A percentile compares a stretch with the other conserved stretches of the same genome.
Evolutionary conservation across 306 rosid genomes (phyloP).

Genomic region (Hippophae tibetana): DNA sequence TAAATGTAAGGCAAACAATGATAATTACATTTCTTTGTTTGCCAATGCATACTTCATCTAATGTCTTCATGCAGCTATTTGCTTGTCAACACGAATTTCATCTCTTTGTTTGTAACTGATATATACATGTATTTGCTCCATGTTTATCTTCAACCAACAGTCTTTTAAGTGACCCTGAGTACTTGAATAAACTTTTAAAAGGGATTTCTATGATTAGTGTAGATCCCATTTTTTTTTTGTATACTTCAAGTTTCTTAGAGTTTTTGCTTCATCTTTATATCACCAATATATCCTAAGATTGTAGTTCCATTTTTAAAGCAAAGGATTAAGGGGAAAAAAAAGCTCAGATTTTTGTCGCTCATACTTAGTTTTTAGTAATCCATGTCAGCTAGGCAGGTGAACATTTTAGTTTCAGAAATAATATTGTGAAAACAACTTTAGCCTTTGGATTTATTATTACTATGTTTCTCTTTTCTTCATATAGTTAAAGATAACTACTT

Average conservation of each 20-base stretch:
- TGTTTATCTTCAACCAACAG: background rate
- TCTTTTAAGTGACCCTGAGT: background rate
- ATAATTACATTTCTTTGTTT: background rate
- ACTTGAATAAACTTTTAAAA: background rate
- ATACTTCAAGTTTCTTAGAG: background rate
- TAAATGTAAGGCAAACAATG: slow-evolving; percentile 52
- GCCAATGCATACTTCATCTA: no score
- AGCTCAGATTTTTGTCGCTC: no score
- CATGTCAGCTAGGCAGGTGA: no score
- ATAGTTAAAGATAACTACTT: no score
- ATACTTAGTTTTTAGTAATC: no score
- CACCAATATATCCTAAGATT: background rate
- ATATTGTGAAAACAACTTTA: no score
- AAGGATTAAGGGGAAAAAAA: background rate
- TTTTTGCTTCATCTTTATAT: background rate
- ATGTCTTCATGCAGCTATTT: no score
- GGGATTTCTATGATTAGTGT: background rate
- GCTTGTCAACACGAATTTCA: slow-evolving; percentile 3
- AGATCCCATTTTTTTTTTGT: background rate
- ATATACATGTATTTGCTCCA: background rate
- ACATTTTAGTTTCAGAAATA: no score
- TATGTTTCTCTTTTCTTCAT: no score
- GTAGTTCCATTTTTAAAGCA: background rate
- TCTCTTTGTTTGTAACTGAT: slow-evolving; percentile 12
- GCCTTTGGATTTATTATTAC: no score